Evolutionary conservation across 2,329 filamentous ascomycete species (phyloP), one percentile per base, ranked within the genome.

Genomic region (Xylariaceae sp.): DNA sequence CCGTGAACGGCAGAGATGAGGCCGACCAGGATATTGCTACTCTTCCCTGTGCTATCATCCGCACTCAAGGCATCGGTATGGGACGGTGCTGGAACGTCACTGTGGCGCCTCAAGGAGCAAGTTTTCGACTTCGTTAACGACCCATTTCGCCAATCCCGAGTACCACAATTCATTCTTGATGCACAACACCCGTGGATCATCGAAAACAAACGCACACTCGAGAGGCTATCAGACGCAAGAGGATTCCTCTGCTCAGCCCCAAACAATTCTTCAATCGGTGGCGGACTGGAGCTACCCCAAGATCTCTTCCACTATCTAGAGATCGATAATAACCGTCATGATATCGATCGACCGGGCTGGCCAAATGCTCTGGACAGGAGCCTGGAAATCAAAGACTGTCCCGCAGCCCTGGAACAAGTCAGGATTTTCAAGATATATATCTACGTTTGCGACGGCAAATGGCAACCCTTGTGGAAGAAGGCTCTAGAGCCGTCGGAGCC

Each of bases 281-380:
- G 22, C 22, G 38, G 41, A 32, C 41, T 50, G 2, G 31, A 42
- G 9, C 18, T 51, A 30, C 48, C 48, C 6, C 32, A 19, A 17
- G 48, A 51, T 36, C 30, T 51, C 12, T 53, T 53, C 19, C 31
- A 51, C n/a, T 48, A 42, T 22, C 14, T 51, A 6, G 41, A 48
- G 15, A 48, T 48, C 15, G 32, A 47, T 4, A 51, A 53, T 22
- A 27, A 2, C 5, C n/a, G 40, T 19, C 5, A 2, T 2, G 47
- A 22, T 17, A 6, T 41, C 12, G 5, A 39, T 19, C 42, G 38
- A 11, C 44, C 48, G 11, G 38, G 41, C 15, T 51, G 44, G 44
- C 17, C 51, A 2, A 47, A 51, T 38, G 44, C 42, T 10, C 31
- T 44, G 11, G 2, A 42, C 30, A 44, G 51, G 19, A 15, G 43